Percentiles rank a stretch among this genome's conserved stretches.
Conservation (phyloP, 1,139 yeast species). For the Casaregolazyma suthepensis region DNA sequence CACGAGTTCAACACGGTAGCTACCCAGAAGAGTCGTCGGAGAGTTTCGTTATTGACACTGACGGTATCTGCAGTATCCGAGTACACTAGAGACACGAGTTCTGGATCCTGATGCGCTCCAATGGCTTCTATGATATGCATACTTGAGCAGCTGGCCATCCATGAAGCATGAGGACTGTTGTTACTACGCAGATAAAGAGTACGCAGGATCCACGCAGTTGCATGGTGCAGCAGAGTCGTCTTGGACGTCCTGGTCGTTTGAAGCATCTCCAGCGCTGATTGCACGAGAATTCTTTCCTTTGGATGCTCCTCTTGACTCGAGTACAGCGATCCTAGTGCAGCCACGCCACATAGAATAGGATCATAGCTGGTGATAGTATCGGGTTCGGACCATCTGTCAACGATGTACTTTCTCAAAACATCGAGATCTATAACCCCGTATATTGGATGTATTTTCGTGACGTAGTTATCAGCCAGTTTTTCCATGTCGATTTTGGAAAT, state of each 20-base stretch:
- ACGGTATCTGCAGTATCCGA: not conserved
- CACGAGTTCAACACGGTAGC: conserved; percentile 4
- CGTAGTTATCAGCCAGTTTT: not conserved
- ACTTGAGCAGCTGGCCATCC: conserved; percentile 7
- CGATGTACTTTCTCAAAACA: not conserved
- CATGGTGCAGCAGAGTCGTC: not conserved
- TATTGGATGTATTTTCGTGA: not conserved
- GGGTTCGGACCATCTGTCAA: not conserved
- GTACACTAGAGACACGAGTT: not conserved
- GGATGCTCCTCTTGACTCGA: not conserved
- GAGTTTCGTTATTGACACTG: not conserved
- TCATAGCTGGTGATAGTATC: not conserved
- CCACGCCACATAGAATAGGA: conserved; percentile 5
- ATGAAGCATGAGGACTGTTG: conserved; percentile 2
- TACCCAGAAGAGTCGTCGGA: conserved; percentile 2
- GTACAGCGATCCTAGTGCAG: conserved; percentile 2
- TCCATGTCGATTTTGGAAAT: not conserved
- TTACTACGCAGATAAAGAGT: conserved; percentile 6
- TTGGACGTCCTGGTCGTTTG: not conserved
- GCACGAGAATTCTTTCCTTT: not conserved
- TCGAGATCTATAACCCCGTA: not conserved
- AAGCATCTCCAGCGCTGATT: not conserved
- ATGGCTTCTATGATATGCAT: conserved; percentile 9
- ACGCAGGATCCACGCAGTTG: conserved; percentile 5
- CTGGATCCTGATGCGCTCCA: conserved; percentile 4